Base-by-base conservation (phyloP, 1,139 yeast species). In the Yamadazyma dendronema region DNA sequence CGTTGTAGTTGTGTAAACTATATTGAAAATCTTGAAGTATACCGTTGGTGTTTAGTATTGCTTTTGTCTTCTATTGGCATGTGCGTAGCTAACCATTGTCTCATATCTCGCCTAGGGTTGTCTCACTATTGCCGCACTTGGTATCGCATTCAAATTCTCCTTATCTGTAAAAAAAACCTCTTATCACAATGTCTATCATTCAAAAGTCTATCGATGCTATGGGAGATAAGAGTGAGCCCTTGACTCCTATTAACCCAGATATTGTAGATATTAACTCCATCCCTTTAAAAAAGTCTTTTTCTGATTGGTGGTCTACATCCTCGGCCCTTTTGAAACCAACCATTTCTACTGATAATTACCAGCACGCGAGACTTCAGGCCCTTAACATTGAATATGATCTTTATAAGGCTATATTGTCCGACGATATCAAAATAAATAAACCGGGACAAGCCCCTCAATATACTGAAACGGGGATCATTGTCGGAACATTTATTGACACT, bases 241-340 rank as follows among this genome's bases (percentile, higher is more conserved):
- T n/a, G n/a, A n/a, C n/a, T n/a, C 16, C 30, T 5, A 17, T 22
- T n/a, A 11, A 30, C 8, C 27, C 13, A 2, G 11, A 31, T 4
- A 17, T 19, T 17, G 15, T 17, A 16, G 31, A 28, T n/a, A 11
- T 34, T 8, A 23, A 23, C 15, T 33, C 43, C 25, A 38, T 67
- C n/a, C 43, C 66, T 0, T 19, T 64, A 6, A 30, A 37, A 9
- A 51, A 53, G 26, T 67, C 73, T 1, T 37, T 67, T 27, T 46
- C 48, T 23, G 74, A 69, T 48, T 69, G 75, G 75, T 68, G 74
- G 74, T 37, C 48, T 16, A 53, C 61, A 4, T 52, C 67, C 4
- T 43, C 59, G 10, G 52, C 53, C 12, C 47, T 63, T 27, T 54
- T 54, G 47, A 46, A 43, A 21, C 61, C 64, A 2, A 46, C 60